These are phyloP conservation scores for Fusarium marasasianum DNA, from an alignment of 2,329 filamentous ascomycete species.

Conservation along the genomic window DNA sequence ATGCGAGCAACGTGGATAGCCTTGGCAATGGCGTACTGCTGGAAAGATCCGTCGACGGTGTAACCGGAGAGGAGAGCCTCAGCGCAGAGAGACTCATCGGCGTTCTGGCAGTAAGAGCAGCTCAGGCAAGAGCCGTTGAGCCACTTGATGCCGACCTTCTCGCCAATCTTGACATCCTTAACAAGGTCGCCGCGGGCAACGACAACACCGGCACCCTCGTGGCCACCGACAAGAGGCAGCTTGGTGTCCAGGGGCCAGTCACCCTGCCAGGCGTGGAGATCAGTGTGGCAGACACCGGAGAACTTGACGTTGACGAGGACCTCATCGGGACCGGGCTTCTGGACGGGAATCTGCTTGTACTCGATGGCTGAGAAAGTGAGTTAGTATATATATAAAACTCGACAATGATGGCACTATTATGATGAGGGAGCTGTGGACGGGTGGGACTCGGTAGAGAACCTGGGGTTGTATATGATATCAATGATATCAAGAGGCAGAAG, in stretches of 20 bases:
- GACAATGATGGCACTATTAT: constrained; percentile 1
- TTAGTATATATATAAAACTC: constrained; percentile 24
- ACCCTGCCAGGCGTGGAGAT: constrained; percentile 81
- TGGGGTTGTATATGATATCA: constrained; percentile 10
- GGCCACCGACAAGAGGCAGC: constrained; percentile 85
- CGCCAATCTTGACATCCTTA: constrained; percentile 80
- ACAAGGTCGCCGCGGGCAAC: constrained; percentile 83
- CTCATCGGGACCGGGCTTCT: constrained; percentile 84
- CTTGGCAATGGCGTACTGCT: constrained; percentile 90
- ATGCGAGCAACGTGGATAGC: constrained; percentile 86
- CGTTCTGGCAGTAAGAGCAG: constrained; percentile 83
- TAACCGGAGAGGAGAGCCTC: constrained; percentile 84
- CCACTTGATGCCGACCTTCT: constrained; percentile 92
- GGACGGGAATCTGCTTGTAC: constrained; percentile 85
- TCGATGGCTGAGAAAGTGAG: constrained; percentile 59
- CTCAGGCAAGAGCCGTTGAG: constrained; percentile 86
- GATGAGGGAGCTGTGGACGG: constrained; percentile 24
- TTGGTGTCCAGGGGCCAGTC: constrained; percentile 90
- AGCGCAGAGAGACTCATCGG: constrained; percentile 85
- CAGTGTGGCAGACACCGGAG: constrained; percentile 91
- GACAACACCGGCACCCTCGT: constrained; percentile 82
- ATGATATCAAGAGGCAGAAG: constrained; percentile 13
- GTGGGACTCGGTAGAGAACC: constrained; percentile 23
- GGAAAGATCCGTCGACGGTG: constrained; percentile 92
- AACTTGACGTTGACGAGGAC: constrained; percentile 92